Evolutionary conservation across 495 filamentous ascomycete species (phyloP), one percentile per base, ranked within the genome.

Genomic region (Daldinia grandis): DNA sequence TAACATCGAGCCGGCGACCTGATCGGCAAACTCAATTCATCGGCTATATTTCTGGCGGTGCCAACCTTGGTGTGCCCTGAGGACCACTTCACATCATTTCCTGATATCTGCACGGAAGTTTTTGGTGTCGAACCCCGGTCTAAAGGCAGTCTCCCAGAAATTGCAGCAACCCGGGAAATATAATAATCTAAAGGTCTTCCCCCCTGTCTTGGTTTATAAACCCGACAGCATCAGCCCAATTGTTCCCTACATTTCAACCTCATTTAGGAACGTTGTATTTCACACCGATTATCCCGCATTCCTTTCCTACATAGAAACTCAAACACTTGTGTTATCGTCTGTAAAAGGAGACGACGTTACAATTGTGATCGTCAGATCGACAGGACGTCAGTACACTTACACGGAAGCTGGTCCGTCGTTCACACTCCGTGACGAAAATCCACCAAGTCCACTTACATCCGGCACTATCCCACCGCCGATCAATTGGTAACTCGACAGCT

Each of bases 301-400:
- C 31, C 55, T 40, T 64, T 33, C 53, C 15, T 57, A 27, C 38
- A 66, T 3, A 58, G 19, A 21, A 28, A 24, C 17, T 35, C 50
- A 27, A 28, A 28, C 19, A n/a, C 50, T 25, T 65, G 24, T 68
- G 8, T 19, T 44, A 6, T 63, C 38, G 21, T 27, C 58, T 44
- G 30, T 50, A 58, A 58, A 62, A 68, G 62, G 51, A 47, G 61
- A 72, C 51, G 63, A 66, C 53, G 57, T 66, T 66, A 49, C 68
- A 58, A 72, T 72, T 74, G 63, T 66, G 74, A 76, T 76, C 74
- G 72, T 64, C 74, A 33, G 74, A 76, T 76, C 74, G 74, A 70
- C 71, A 62, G 58, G 64, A 63, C 70, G 61, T 27, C 44, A 53
- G 37, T 56, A 35, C 60, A 66, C 31, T 64, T 68, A 30, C 57